phyloP scores from a whole-genome alignment of 768 basidiomycete genomes.

The Podaxis carcinomalis region DNA sequence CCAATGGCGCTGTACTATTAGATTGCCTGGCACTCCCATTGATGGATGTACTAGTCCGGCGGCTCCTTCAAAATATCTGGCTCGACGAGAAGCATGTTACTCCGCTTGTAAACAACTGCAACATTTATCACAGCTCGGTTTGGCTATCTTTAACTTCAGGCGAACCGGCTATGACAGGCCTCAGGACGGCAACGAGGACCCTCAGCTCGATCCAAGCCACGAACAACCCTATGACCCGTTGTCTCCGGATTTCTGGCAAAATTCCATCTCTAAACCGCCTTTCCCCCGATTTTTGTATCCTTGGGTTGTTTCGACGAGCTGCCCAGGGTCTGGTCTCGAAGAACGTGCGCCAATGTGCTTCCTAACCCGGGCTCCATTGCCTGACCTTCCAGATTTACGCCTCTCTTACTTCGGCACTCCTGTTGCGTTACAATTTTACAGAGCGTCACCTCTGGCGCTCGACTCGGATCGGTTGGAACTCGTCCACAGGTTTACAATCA shows the following conservation, averaged over 20 bases:
- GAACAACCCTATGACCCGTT: conserved; percentile 28
- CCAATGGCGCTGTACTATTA: conserved; percentile 44
- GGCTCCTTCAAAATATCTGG: conserved; percentile 42
- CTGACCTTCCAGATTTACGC: conserved; percentile 48
- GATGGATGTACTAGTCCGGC: conserved; percentile 39
- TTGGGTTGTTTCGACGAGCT: background rate
- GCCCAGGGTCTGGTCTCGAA: background rate
- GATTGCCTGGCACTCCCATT: conserved; percentile 38
- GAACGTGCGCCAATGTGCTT: conserved; percentile 48
- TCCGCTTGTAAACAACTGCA: conserved; percentile 49
- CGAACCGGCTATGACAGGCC: conserved; percentile 15
- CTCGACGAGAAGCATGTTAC: conserved; percentile 58
- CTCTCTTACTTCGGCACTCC: conserved; percentile 55
- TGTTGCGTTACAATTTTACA: conserved; percentile 37
- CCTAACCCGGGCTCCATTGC: conserved; percentile 65
- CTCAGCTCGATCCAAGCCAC: conserved; percentile 45
- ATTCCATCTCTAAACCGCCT: background rate
- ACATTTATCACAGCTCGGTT: conserved; percentile 47
- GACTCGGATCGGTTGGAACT: conserved; percentile 40
- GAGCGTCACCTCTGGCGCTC: conserved; percentile 46
- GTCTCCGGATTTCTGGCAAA: conserved; percentile 7
- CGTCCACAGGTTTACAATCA: conserved; percentile 59
- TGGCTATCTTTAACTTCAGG: conserved; percentile 9
- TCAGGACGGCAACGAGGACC: background rate
- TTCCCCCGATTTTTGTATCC: conserved; percentile 6